Conservation (phyloP, 305 asterid genomes). For the Solanum hybrid region DNA sequence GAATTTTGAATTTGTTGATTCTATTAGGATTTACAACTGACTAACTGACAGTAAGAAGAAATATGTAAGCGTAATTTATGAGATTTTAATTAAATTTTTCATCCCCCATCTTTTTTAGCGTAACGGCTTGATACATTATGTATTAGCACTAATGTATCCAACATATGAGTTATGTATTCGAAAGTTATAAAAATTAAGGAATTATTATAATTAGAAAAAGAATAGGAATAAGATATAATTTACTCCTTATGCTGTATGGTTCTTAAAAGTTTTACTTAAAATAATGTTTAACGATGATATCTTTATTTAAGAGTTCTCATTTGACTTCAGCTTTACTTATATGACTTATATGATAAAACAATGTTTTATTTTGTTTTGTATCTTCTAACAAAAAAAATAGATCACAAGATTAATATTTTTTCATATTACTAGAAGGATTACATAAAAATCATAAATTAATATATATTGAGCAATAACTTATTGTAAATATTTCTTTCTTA, state of each 20-base stretch:
- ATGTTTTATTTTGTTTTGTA: neutral
- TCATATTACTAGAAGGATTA: neutral
- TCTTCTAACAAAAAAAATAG: neutral
- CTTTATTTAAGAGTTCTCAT: neutral
- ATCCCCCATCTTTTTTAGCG: neutral
- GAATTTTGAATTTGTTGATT: neutral
- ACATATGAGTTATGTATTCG: neutral
- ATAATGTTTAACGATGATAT: neutral
- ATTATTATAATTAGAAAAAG: too few relatives aligned
- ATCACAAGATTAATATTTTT: neutral
- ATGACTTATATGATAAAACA: neutral
- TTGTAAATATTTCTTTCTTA: neutral
- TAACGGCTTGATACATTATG: neutral
- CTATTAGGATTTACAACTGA: neutral
- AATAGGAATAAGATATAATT: too few relatives aligned
- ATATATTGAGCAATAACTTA: neutral
- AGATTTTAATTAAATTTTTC: too few relatives aligned
- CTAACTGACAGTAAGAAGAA: neutral
- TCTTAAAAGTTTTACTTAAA: neutral
- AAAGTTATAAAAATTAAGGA: neutral
- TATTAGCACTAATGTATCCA: neutral
- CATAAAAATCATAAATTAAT: neutral
- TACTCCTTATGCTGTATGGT: neutral
- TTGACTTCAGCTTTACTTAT: neutral
- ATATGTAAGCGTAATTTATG: neutral